Evolutionary conservation across 345 rosid species (phyloP).

Genomic region (Adansonia digitata): DNA sequence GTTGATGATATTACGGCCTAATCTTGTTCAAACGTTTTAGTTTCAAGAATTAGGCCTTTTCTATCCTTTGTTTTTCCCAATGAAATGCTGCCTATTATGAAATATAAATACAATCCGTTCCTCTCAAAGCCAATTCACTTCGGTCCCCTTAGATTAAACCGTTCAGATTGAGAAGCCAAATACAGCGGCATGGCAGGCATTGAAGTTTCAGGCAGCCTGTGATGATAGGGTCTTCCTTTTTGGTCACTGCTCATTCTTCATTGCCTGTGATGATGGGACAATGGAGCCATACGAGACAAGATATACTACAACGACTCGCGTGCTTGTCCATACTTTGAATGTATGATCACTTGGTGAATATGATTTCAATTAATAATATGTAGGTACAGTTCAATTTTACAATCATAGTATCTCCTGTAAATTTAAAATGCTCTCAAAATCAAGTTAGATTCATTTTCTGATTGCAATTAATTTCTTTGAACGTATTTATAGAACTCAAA

Average conservation of each 20-base stretch:
- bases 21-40: constrained; percentile 10
- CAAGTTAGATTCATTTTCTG: too few relatives aligned
- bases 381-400: too few relatives aligned
- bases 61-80: neutral
- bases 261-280: too few relatives aligned
- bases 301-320: neutral
- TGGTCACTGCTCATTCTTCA: too few relatives aligned
- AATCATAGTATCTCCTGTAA: too few relatives aligned
- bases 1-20: neutral
- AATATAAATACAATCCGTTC: neutral
- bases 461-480: neutral
- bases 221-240: too few relatives aligned
- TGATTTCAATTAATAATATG: too few relatives aligned
- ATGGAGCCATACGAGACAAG: neutral
- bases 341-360: neutral
- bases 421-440: too few relatives aligned
- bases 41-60: constrained; percentile 12
- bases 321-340: neutral
- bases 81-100: neutral
- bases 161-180: neutral
- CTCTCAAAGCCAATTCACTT: neutral
- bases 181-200: constrained; percentile 14
- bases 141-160: neutral
- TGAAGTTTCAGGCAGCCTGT: constrained; percentile 21
- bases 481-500: neutral